Evolutionary conservation across 2,329 filamentous ascomycete species (phyloP).

Genomic region (Fusarium sp.): DNA sequence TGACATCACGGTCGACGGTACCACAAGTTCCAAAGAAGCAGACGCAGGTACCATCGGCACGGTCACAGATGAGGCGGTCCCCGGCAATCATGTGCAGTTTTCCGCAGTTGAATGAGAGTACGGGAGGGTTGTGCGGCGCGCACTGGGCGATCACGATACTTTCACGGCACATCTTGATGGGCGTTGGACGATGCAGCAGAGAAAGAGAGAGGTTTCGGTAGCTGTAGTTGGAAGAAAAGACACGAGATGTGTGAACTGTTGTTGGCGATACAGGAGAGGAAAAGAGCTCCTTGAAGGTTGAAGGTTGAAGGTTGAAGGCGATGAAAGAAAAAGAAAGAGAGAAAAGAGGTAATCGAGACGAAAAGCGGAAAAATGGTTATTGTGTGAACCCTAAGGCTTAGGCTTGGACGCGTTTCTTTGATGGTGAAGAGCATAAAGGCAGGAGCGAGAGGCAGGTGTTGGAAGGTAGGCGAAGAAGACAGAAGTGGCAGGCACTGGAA

Average conservation of each 20-base stretch:
- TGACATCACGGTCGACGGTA: background rate
- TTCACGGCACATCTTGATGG: constrained; percentile 39
- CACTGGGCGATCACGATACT: constrained; percentile 37
- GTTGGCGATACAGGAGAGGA: background rate
- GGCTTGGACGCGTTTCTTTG: background rate
- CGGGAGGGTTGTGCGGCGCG: constrained; percentile 6
- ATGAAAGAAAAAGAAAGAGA: background rate
- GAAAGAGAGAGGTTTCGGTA: background rate
- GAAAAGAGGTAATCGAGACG: background rate
- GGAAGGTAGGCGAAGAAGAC: background rate
- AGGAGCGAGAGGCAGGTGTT: background rate
- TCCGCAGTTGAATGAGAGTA: constrained; percentile 32
- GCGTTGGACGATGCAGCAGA: background rate
- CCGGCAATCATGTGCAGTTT: constrained; percentile 40
- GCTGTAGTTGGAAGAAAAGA: too few relatives aligned
- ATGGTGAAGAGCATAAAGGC: background rate
- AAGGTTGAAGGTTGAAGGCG: background rate
- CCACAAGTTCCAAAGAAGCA: constrained; percentile 44
- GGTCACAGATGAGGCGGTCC: constrained; percentile 19
- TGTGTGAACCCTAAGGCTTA: background rate
- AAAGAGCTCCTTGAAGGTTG: background rate
- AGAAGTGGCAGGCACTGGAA: background rate
- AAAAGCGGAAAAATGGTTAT: background rate
- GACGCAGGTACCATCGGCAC: constrained; percentile 23
- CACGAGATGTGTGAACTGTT: background rate